Evolutionary conservation across 805 yeast species (phyloP), one percentile per base, ranked within the genome.

Genomic region (Myxozyma udenii): DNA sequence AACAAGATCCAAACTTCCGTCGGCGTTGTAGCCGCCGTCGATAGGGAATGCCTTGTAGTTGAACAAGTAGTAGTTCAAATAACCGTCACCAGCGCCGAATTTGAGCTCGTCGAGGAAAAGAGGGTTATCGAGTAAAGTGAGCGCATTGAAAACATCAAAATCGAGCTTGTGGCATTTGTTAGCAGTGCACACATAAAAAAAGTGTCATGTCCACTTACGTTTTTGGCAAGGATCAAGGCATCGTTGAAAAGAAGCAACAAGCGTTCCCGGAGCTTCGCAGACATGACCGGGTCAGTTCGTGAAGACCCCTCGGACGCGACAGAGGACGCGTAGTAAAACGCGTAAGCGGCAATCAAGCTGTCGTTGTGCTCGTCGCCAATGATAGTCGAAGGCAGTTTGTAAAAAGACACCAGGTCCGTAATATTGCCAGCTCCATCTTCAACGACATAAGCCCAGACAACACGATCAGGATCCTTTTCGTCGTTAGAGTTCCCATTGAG

Each of bases 61-160:
- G 78, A 93, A 93, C 58, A 93, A 72, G 66, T 93, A 93, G 69
- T 85, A 93, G 69, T 93, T 86, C 65, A 93, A 76, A 64, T 79
- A 78, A 0, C 98, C 98, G 68, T 91, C 98, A 40, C 98, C 98
- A 44, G 81, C 79, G 30, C 96, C 96, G 67, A 93, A 93, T 66
- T 87, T 87, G 70, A 86, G 76, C 36, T 85, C 82, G 23, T 87
- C 84, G 59, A 93, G 73, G 71, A 93, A 88, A 53, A 85, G 71
- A 14, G 88, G 76, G 68, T 93, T 93, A 66, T 93, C 98, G 71
- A 89, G 95, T 9, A 89, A 76, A 0, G 97, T 81, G 57, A 93
- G 74, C 7, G 97, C 96, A 67, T 93, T 93, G 77, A 91, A 87
- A 2, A 93, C 98, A 66, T 93, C 98, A 62, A 86, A 87, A 23